A percentile compares a stretch with the other conserved stretches of the same genome.
phyloP scores from a whole-genome alignment of 805 yeast genomes.

The Yamadazyma laniorum region DNA sequence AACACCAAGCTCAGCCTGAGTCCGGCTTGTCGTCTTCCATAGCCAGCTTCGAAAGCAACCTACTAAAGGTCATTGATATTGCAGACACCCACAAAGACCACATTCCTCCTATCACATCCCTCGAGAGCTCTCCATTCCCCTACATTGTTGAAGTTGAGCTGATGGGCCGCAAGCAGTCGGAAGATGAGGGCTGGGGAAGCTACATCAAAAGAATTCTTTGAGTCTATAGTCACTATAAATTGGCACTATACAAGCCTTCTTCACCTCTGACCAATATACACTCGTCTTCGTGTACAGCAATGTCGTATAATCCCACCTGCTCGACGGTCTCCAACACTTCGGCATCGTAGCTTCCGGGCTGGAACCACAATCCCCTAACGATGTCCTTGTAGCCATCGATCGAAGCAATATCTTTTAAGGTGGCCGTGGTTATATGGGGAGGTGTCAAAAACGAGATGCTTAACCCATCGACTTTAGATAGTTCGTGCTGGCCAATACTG shows the following conservation, averaged over 20 bases:
- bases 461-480: conserved; percentile 39
- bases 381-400: conserved; percentile 37
- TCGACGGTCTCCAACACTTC: conserved; percentile 46
- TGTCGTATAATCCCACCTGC: conserved; percentile 30
- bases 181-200: conserved; percentile 41
- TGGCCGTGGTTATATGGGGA: conserved; percentile 51
- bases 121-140: conserved; percentile 66
- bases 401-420: conserved; percentile 35
- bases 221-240: conserved; percentile 22
- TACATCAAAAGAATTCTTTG: conserved; percentile 44
- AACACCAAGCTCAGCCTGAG: neutral
- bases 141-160: conserved; percentile 29
- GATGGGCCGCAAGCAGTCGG: conserved; percentile 7
- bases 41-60: conserved; percentile 35
- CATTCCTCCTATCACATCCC: conserved; percentile 70
- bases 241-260: conserved; percentile 39
- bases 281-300: conserved; percentile 49
- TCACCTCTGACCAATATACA: conserved; percentile 76
- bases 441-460: conserved; percentile 75
- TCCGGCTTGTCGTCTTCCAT: conserved; percentile 26
- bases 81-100: conserved; percentile 60
- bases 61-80: conserved; percentile 49
- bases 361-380: conserved; percentile 72
- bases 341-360: conserved; percentile 72
- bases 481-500: conserved; percentile 24